Conservation (phyloP, 192 early-diverging fungal species). For the Pilobolus umbonatus region DNA sequence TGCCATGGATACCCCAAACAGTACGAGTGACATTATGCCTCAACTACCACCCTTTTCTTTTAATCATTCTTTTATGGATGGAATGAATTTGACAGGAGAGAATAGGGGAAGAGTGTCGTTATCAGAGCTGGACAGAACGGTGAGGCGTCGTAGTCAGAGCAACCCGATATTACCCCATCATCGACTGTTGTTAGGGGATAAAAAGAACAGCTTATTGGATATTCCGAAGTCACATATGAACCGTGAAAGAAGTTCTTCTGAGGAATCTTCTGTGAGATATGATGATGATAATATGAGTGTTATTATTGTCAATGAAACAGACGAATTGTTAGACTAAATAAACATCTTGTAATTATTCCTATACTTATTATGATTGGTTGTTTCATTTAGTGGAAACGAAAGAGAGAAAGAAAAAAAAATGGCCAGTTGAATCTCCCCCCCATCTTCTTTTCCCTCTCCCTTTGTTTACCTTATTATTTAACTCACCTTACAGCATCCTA, state of each 20-base stretch:
- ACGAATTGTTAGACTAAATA: constrained; percentile 8
- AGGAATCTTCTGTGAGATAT: constrained; percentile 22
- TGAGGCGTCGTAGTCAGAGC: constrained; percentile 24
- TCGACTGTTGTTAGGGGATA: constrained; percentile 5
- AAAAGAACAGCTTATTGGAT: constrained; percentile 2
- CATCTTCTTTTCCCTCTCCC: background rate
- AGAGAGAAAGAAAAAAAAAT: background rate
- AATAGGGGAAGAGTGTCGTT: background rate
- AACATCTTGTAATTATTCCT: background rate
- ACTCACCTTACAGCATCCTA: no score
- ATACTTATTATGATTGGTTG: background rate
- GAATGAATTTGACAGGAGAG: background rate
- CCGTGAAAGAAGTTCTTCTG: constrained; percentile 17
- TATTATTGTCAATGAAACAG: constrained; percentile 17
- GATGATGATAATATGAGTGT: constrained; percentile 28
- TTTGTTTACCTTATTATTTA: no score
- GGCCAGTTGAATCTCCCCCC: background rate
- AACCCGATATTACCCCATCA: constrained; percentile 23
- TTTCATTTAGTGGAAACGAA: no score
- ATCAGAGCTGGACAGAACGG: constrained; percentile 10
- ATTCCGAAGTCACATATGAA: background rate
- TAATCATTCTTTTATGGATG: background rate
- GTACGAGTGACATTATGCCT: constrained; percentile 7
- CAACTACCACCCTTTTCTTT: constrained; percentile 1
- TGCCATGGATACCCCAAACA: background rate